Base-by-base conservation (phyloP, 1,139 yeast genomes). In the Taphrina confusa region DNA sequence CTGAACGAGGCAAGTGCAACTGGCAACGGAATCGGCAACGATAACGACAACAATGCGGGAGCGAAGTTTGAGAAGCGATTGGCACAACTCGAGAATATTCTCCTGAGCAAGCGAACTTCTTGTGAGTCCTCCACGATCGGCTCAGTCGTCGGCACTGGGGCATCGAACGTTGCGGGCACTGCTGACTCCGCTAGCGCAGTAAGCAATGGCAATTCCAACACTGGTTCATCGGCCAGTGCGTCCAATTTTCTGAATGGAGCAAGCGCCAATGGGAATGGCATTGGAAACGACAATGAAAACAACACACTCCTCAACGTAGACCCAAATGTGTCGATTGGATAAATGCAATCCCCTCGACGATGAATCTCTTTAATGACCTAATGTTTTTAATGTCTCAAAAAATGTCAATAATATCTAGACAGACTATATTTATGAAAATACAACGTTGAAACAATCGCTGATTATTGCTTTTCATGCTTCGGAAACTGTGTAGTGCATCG, bases 121-220 rank as follows among this genome's bases (percentile, higher is more conserved):
- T 45, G 50, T 45, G 50, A 45, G 50, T 45, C 50, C 11, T 5
- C 50, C 14, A 16, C 50, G 20, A 27, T 28, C 34, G 50, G 50
- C 5, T 45, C 50, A 6, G 16, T 45, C 20, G 25, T 28, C 25
- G 27, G 22, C 11, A 18, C 50, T 16, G 50, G 39, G 12, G 14
- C 37, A 11, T 45, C 37, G n/a, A 28, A 30, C 25, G 50, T 40
- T 27, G 57, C 49, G n/a, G 39, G 36, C 34, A 40, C 30, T 12
- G 49, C 45, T 52, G 57, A 52, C 37, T 52, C 46, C 40, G 36
- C 22, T 45, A 45, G 50, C 37, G 50, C 46, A 33, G 25, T 52
- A 44, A 18, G 12, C 16, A 16, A 28, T 8, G 57, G 57, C 22
- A 18, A 14, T 16, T 20, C 49, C 1, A 40, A 52, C 50, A 28